Conservation (phyloP, 163 green algal genomes). For the Volvox carteri region DNA sequence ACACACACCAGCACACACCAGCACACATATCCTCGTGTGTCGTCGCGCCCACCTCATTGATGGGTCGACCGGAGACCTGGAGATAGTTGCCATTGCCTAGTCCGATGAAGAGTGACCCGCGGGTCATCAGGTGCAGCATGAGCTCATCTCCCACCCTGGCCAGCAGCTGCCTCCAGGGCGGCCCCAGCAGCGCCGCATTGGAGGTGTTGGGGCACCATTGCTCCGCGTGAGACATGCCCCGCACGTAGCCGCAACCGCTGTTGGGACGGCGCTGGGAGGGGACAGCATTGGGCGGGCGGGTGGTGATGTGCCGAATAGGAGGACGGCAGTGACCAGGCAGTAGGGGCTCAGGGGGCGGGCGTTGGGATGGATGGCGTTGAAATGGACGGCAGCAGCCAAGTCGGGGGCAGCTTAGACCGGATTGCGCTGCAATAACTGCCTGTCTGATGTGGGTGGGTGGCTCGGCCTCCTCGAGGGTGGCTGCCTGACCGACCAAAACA, state of each 20-base stretch:
- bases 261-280: slow-evolving; percentile 1
- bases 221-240: slow-evolving; percentile 40
- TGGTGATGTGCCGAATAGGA: too few species aligned
- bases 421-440: too few species aligned
- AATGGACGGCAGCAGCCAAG: not conserved
- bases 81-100: slow-evolving; percentile 74
- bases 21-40: too few species aligned
- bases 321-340: not conserved
- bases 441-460: too few species aligned
- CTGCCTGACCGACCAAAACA: too few species aligned
- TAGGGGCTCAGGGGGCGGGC: not conserved
- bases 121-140: slow-evolving; percentile 86
- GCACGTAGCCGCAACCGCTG: not conserved
- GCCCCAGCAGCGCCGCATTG: slow-evolving; percentile 49
- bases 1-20: too few species aligned
- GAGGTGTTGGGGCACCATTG: slow-evolving; percentile 59
- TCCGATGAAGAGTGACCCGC: slow-evolving; percentile 72
- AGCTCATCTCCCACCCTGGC: slow-evolving; percentile 79
- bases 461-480: too few species aligned
- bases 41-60: slow-evolving; percentile 61
- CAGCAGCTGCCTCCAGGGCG: slow-evolving; percentile 78
- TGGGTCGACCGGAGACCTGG: slow-evolving; percentile 76
- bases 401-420: not conserved
- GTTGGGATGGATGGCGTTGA: not conserved
- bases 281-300: not conserved